Evolutionary conservation across 2,329 filamentous ascomycete genomes (phyloP).

Genomic region (Aspergillus uvarum): DNA sequence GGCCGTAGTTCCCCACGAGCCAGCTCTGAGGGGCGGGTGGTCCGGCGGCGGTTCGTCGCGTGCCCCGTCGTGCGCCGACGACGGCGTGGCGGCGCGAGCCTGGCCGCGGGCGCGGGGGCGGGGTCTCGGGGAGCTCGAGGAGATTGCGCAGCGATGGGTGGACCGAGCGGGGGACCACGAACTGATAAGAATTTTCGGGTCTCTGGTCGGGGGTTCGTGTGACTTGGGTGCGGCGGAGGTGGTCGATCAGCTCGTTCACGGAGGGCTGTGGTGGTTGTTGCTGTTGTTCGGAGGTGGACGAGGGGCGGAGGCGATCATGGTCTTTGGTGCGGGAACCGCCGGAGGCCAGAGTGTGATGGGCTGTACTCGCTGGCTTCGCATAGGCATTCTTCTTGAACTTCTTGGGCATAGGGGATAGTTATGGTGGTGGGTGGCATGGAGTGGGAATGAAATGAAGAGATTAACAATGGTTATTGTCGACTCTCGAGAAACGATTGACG

Average conservation of each 20-base stretch:
- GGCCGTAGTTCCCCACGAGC: constrained; percentile 30
- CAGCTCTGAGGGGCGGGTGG: constrained; percentile 50
- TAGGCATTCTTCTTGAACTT: constrained; percentile 43
- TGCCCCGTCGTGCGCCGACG: constrained; percentile 34
- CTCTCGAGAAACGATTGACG: background rate
- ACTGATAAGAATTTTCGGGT: constrained; percentile 15
- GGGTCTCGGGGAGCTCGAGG: constrained; percentile 46
- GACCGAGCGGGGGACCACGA: constrained; percentile 37
- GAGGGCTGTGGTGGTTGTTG: constrained; percentile 30
- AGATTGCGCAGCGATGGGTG: constrained; percentile 48
- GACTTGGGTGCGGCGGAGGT: constrained; percentile 46
- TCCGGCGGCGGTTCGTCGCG: constrained; percentile 39
- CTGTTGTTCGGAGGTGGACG: constrained; percentile 21
- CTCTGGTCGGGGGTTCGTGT: constrained; percentile 20
- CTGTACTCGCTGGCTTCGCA: constrained; percentile 42
- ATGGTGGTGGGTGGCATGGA: constrained; percentile 11
- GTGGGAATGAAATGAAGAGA: constrained; percentile 1
- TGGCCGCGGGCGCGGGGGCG: constrained; percentile 43
- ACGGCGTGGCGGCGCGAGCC: constrained; percentile 34
- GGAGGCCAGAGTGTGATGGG: constrained; percentile 41
- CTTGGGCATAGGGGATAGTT: constrained; percentile 45
- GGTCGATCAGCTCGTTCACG: constrained; percentile 50
- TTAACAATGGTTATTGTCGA: background rate
- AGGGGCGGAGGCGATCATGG: constrained; percentile 27
- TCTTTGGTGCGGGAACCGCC: constrained; percentile 26